phyloP scores from a whole-genome alignment of 129 eudicot species.

The carrot (Daucus carota) region DH1_v3.0 NC_030382.2:53537001-53537500 shows the following conservation, averaged over 20 bases:
- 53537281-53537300: neutral
- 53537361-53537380: conserved; percentile 6
- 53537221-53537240: neutral
- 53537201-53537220: neutral
- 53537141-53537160: conserved; percentile 5
- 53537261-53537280: neutral
- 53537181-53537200: neutral
- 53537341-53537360: neutral
- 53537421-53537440: conserved; percentile 1
- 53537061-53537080: neutral
- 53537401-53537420: neutral
- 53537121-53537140: neutral
- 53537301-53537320: neutral
- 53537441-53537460: conserved; percentile 1
- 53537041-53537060: conserved; percentile 6
- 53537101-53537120: conserved; percentile 3
- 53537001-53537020: neutral
- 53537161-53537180: neutral
- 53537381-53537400: neutral
- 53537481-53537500: neutral
- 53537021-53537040: neutral
- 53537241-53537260: conserved; percentile 1
- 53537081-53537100: conserved; percentile 8
- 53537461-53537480: neutral
- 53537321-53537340: conserved; percentile 4